A percentile compares a stretch with the other conserved stretches of the same genome.
Evolutionary conservation across 805 yeast genomes (phyloP).

Genomic region (Saccharomycopsis sp.): DNA sequence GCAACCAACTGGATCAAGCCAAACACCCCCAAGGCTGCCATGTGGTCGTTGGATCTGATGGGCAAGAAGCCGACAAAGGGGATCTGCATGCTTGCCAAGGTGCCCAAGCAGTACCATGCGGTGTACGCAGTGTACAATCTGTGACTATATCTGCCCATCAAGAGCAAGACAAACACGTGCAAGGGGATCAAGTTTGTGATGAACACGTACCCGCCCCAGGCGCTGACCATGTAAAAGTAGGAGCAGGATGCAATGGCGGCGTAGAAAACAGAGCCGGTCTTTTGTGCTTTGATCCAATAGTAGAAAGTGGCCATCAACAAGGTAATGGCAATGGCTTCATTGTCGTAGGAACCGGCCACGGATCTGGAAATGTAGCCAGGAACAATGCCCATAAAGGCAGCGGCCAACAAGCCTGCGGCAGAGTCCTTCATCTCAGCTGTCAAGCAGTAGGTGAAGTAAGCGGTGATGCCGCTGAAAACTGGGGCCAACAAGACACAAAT

Average conservation of each 20-base stretch:
- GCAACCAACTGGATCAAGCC: slow-evolving; percentile 90
- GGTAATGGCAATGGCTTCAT: slow-evolving; percentile 97
- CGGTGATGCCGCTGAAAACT: slow-evolving; percentile 88
- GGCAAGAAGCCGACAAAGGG: slow-evolving; percentile 98
- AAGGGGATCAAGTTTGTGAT: slow-evolving; percentile 95
- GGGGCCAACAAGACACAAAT: slow-evolving; percentile 96
- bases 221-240: slow-evolving; percentile 97
- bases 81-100: slow-evolving; percentile 98
- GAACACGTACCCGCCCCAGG: slow-evolving; percentile 99
- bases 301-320: slow-evolving; percentile 90
- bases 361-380: slow-evolving; percentile 98
- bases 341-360: slow-evolving; percentile 97
- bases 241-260: slow-evolving; percentile 76
- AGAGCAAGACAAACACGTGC: slow-evolving; percentile 79
- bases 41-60: slow-evolving; percentile 93
- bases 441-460: slow-evolving; percentile 77
- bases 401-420: slow-evolving; percentile 85
- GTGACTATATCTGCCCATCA: slow-evolving; percentile 90
- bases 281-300: slow-evolving; percentile 91
- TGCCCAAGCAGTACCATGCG: slow-evolving; percentile 95
- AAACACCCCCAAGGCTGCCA: slow-evolving; percentile 96
- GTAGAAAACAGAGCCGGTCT: slow-evolving; percentile 80
- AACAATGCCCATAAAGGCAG: slow-evolving; percentile 92
- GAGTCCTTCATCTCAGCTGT: slow-evolving; percentile 85
- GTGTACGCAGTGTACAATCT: slow-evolving; percentile 83